phyloP scores from a whole-genome alignment of 164 flowering plant species.

The Macadamia tetraphylla region DNA sequence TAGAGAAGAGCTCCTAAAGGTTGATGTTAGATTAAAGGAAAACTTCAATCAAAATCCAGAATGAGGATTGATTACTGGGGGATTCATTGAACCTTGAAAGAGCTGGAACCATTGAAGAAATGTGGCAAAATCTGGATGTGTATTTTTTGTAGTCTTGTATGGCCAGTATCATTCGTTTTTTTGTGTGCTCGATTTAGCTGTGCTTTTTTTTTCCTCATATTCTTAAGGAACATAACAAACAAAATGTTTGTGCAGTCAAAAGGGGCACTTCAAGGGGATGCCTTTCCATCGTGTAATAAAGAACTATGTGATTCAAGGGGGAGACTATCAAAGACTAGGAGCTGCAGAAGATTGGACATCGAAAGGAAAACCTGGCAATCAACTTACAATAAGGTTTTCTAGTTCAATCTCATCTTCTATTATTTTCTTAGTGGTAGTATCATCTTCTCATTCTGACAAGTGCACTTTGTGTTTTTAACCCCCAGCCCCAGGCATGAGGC shows the following conservation, averaged over 20 bases:
- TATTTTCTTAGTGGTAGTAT: background rate
- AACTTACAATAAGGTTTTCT: slow-evolving; percentile 51
- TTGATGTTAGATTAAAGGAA: too few species aligned
- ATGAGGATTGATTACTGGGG: too few species aligned
- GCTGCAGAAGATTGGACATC: slow-evolving; percentile 77
- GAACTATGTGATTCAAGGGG: slow-evolving; percentile 87
- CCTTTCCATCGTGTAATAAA: slow-evolving; percentile 77
- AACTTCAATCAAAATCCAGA: too few species aligned
- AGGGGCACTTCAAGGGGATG: slow-evolving; percentile 87
- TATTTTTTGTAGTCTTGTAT: too few species aligned
- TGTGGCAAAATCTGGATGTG: too few species aligned
- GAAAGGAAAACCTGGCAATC: slow-evolving; percentile 51
- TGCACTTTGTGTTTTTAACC: background rate
- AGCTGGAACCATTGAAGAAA: too few species aligned
- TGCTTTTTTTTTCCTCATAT: background rate
- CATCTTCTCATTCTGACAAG: background rate
- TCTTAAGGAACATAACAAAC: slow-evolving; percentile 3
- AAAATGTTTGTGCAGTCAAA: slow-evolving; percentile 57
- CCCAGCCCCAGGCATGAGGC: slow-evolving; percentile 87
- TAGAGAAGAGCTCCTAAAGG: too few species aligned
- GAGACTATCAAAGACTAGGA: slow-evolving; percentile 49
- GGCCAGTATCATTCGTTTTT: too few species aligned
- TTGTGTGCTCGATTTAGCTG: background rate
- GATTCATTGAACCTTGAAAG: too few species aligned
- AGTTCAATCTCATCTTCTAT: background rate